Base-by-base conservation (phyloP, 169 alveolate genomes). In the Plasmodium vinckei region DNA sequence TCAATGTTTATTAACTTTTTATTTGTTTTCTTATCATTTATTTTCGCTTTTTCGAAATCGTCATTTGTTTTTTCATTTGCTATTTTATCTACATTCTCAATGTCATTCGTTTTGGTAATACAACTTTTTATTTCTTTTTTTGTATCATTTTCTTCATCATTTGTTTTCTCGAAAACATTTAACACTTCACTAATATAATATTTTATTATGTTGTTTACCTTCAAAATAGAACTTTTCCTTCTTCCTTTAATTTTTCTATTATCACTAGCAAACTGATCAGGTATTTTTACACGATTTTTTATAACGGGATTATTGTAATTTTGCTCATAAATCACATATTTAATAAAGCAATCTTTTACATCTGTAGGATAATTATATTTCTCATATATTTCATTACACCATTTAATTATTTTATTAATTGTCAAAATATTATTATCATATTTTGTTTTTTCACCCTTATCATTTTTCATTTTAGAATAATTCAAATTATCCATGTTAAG, bases 351-450 rank as follows among this genome's bases (percentile, higher is more conserved):
- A 9, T 46, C 63, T 64, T 77, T 77, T 68, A 25, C 69, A 23
- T 17, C 53, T 13, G 25, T 13, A 0, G 88, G 88, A 57, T 77
- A 77, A 44, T 49, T 77, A 44, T 77, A 68, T 25, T 77, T 77
- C 65, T 77, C 88, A 69, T 49, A 49, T 9, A 77, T 57, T 68
- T 77, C 88, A 17, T 63, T 53, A 39, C 88, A 77, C 88, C 88
- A 77, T 9, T 69, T 68, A 25, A 77, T 49, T 63, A 77, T 77
- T 51, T 77, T 69, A 49, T 56, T 59, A 47, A 77, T 25, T 19
- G 88, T 77, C 57, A 77, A 69, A 57, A 77, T 7, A 68, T 25
- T 77, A 5, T 57, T 57, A 12, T 57, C 73, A 46, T 39, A 27
- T 23, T 77, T 39, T n/a, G 19, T 44, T 19, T 64, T 15, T 15